Evolutionary conservation across 768 basidiomycete genomes (phyloP), one percentile per base, ranked within the genome.

Genomic region (Mycena floridula): DNA sequence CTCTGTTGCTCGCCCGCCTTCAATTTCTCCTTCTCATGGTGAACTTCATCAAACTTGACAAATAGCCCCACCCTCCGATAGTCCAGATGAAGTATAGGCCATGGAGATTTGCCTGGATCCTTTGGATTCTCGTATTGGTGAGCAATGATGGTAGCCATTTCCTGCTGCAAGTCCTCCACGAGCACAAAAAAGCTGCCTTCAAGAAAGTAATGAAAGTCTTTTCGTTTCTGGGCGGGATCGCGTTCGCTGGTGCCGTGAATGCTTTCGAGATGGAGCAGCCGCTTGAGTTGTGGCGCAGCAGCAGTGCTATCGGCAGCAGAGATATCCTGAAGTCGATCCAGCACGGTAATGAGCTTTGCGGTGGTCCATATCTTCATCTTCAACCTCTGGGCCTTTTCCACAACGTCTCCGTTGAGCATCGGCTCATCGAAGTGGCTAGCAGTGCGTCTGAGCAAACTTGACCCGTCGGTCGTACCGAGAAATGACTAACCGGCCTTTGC

Each of bases 301-400:
- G 68, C 52, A 50, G 51, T 54, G 24, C 62, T 45, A 39, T 56
- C 35, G 62, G 59, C 52, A 63, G 49, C 26, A 65, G 58, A 81
- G 65, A n/a, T n/a, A n/a, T 41, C 87, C 81, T 40, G 78, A 73
- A 39, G 89, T 62, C n/a, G n/a, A n/a, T n/a, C n/a, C n/a, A n/a
- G n/a, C 39, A 89, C 81, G 52, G 79, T 88, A 25, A 79, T 74
- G 2, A 89, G 73, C 58, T 89, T 89, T 12, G 67, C 59, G 2
- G 82, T 67, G 35, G 63, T 81, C 95, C 95, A 99, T 22, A 97
- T 78, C 65, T 96, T 98, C 60, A 89, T 85, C 24, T 78, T 76
- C 46, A 82, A 82, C 27, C 72, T 68, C 20, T 74, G 62, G 7
- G 90, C 88, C 55, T 89, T 85, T 38, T 72, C 63, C 15, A 85